A percentile compares a stretch with the other conserved stretches of the same genome.
phyloP scores from a whole-genome alignment of 1,284 basidiomycete genomes.

The Schizophyllum amplum region DNA sequence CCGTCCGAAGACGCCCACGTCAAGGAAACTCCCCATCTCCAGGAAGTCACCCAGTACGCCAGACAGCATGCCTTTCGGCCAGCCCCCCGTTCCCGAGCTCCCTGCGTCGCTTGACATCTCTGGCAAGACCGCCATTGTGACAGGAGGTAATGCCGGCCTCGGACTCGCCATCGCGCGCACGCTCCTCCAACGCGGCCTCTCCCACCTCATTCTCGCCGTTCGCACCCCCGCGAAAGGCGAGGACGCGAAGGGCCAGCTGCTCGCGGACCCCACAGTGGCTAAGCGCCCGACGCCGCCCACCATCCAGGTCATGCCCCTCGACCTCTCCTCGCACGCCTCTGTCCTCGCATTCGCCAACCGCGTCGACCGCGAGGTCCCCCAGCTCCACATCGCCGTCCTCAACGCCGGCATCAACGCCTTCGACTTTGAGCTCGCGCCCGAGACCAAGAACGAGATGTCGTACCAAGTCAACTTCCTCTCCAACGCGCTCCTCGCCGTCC shows the following conservation, averaged over 20 bases:
- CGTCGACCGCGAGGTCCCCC: constrained; percentile 6
- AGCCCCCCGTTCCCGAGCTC: constrained; percentile 9
- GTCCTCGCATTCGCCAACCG: constrained; percentile 10
- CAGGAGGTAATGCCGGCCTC: constrained; percentile 13
- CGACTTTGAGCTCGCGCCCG: constrained; percentile 6
- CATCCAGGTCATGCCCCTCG: constrained; percentile 12
- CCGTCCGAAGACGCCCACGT: too few relatives aligned
- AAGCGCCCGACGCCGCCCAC: constrained; percentile 4
- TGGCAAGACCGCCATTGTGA: constrained; percentile 13
- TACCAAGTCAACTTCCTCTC: constrained; percentile 15
- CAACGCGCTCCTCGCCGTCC: constrained; percentile 11
- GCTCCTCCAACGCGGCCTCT: constrained; percentile 10
- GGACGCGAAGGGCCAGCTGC: constrained; percentile 7
- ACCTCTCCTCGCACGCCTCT: constrained; percentile 13
- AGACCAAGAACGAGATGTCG: constrained; percentile 8
- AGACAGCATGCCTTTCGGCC: constrained; percentile 12
- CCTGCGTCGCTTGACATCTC: constrained; percentile 10
- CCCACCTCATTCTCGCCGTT: constrained; percentile 14
- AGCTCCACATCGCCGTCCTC: constrained; percentile 13
- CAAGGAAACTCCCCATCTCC: too few relatives aligned
- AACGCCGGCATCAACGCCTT: constrained; percentile 11
- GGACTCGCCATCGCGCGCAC: constrained; percentile 11
- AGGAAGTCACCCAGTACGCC: too few relatives aligned
- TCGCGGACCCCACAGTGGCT: constrained; percentile 11
- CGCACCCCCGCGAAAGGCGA: constrained; percentile 9